Evolutionary conservation across 2,329 filamentous ascomycete species (phyloP).

Genomic region (Exophiala sideris): DNA sequence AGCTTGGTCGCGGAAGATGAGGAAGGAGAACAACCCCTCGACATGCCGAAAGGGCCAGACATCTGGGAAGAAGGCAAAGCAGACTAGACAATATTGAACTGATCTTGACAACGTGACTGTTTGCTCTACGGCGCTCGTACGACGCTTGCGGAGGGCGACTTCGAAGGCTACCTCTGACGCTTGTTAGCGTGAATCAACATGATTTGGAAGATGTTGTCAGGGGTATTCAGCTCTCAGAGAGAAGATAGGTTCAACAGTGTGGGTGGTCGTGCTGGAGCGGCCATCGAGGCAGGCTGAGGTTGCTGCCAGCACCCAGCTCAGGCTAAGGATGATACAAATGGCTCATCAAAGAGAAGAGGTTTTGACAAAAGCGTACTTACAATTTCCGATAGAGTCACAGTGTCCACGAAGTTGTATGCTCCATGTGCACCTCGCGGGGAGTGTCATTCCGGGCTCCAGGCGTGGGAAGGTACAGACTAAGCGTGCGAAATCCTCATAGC

Average conservation of each 20-base stretch:
- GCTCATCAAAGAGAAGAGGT: slow-evolving; percentile 66
- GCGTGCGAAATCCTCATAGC: background rate
- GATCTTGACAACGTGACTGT: too few species aligned
- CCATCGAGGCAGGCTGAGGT: slow-evolving; percentile 26
- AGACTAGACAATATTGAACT: too few species aligned
- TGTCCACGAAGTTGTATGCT: background rate
- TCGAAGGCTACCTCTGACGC: too few species aligned
- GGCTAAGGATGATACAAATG: slow-evolving; percentile 97
- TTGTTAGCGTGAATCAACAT: too few species aligned
- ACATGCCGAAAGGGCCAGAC: too few species aligned
- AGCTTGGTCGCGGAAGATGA: too few species aligned
- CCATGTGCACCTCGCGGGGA: too few species aligned
- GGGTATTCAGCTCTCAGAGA: slow-evolving; percentile 36
- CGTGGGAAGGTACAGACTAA: background rate
- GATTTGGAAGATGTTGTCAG: too few species aligned
- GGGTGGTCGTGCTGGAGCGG: slow-evolving; percentile 35
- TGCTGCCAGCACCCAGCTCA: slow-evolving; percentile 48
- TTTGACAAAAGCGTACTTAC: slow-evolving; percentile 13
- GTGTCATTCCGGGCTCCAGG: background rate
- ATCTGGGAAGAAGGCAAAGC: too few species aligned
- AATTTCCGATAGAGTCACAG: background rate
- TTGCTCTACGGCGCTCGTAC: too few species aligned
- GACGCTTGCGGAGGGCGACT: too few species aligned
- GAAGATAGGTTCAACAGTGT: slow-evolving; percentile 45
- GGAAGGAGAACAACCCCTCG: too few species aligned